Evolutionary conservation across 805 yeast species (phyloP).

Genomic region (Teunomyces cretensis): DNA sequence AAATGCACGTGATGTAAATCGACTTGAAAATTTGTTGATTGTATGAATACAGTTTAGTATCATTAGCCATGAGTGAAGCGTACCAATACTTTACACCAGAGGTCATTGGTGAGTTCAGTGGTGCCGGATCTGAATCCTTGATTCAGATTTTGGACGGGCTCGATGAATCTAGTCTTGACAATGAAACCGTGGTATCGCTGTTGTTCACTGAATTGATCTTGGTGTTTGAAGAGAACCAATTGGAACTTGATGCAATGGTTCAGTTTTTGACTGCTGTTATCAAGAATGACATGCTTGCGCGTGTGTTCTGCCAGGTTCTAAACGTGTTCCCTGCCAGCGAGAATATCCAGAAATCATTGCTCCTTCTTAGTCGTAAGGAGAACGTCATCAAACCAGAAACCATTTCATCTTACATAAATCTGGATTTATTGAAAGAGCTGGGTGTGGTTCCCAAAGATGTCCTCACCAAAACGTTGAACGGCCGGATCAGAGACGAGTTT

Average conservation of each 20-base stretch:
- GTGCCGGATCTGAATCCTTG: conserved; percentile 31
- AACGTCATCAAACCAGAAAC: conserved; percentile 30
- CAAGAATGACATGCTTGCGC: conserved; percentile 31
- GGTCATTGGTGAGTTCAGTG: conserved; percentile 30
- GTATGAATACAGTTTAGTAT: not conserved
- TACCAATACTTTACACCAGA: conserved; percentile 29
- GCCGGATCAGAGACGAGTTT: conserved; percentile 40
- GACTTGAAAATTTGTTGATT: conserved; percentile 2
- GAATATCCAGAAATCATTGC: conserved; percentile 20
- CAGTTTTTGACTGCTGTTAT: conserved; percentile 28
- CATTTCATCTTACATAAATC: conserved; percentile 27
- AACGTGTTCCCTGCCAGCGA: conserved; percentile 36
- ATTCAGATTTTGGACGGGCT: conserved; percentile 30
- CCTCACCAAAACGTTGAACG: conserved; percentile 38
- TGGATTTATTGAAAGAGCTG: conserved; percentile 25
- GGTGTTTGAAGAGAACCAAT: conserved; percentile 19
- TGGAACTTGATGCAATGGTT: conserved; percentile 16
- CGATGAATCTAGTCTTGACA: conserved; percentile 15
- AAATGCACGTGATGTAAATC: not conserved
- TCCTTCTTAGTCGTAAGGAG: conserved; percentile 21
- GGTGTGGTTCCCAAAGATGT: conserved; percentile 31
- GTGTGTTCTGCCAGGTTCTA: conserved; percentile 36
- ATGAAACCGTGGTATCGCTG: conserved; percentile 19
- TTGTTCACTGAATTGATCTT: conserved; percentile 36
- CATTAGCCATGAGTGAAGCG: conserved; percentile 10